Evolutionary conservation across 2,329 filamentous ascomycete genomes (phyloP), one percentile per base, ranked within the genome.

Genomic region (Cercospora sojina): DNA sequence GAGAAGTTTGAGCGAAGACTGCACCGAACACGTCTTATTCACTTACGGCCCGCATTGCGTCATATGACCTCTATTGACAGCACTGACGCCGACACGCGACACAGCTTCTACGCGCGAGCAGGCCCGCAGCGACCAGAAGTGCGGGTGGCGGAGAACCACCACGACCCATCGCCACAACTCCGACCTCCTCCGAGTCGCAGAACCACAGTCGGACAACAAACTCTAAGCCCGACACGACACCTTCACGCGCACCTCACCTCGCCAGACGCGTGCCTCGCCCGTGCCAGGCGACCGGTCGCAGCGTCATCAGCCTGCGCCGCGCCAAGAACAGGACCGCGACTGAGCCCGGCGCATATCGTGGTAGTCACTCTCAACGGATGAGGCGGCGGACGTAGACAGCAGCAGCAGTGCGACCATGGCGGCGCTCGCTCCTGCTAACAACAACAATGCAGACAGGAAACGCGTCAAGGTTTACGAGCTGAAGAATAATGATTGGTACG

Each of bases 391-490:
- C 59, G 57, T 64, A 51, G 63, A 55, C 60, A 59, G 49, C 62
- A 62, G 61, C 51, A 67, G 70, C 70, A 71, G 70, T 67, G 69
- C 69, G 65, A 67, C 70, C 60, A 70, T 64, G 62, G 73, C 73
- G 72, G 72, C 72, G 67, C 69, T 71, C 67, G 71, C 72, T 73
- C 80, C 81, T 70, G 77, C 80, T 72, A 83, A 81, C 74, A 62
- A 62, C 31, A 62, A n/a, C 47, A 83, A 81, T 32, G 58, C 60
- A 51, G 82, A 84, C 75, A 81, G 81, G 76, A 84, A 83, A 77
- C 82, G 95, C 85, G 95, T 98, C 81, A 99, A 99, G 85, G 95
- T 99, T 78, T 99, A 99, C 81, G 95, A 98, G 84, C 87, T 99
- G 76, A 92, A 92, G 80, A 93, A 97, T 82, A 97, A 96, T 85